A percentile compares a stretch with the other conserved stretches of the same genome.
Conservation (phyloP, 2,329 filamentous ascomycete species). For the Nemania sp. region DNA sequence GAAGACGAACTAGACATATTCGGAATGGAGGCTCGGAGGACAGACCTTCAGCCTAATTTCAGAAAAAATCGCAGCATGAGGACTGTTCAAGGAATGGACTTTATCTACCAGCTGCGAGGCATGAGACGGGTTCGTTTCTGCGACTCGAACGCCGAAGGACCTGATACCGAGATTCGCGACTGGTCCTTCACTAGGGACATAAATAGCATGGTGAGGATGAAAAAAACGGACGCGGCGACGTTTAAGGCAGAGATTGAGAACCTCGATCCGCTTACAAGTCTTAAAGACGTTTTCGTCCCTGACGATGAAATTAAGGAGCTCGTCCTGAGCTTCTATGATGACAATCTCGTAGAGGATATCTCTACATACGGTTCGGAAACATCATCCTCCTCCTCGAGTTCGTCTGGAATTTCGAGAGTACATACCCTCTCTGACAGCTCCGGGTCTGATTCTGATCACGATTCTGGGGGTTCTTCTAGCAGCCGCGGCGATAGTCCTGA, state of each 20-base stretch:
- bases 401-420: neutral
- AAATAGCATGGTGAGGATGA: conserved; percentile 41
- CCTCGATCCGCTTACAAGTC: conserved; percentile 37
- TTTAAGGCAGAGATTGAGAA: conserved; percentile 44
- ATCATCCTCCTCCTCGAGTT: conserved; percentile 15
- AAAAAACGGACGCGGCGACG: conserved; percentile 39
- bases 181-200: conserved; percentile 53
- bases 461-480: neutral
- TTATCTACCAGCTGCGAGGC: conserved; percentile 58
- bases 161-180: conserved; percentile 45
- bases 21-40: conserved; percentile 44
- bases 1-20: conserved; percentile 34
- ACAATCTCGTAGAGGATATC: conserved; percentile 14
- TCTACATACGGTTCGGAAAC: conserved; percentile 25
- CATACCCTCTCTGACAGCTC: conserved; percentile 21
- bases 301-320: conserved; percentile 39
- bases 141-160: conserved; percentile 50
- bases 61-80: conserved; percentile 54
- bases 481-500: neutral
- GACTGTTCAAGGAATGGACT: conserved; percentile 60
- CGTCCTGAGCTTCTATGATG: conserved; percentile 44
- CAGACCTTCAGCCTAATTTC: conserved; percentile 56
- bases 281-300: conserved; percentile 38
- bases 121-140: conserved; percentile 57
- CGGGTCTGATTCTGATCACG: conserved; percentile 41